Percentiles rank a stretch among this genome's conserved stretches.
phyloP scores from a whole-genome alignment of 768 basidiomycete genomes.

The Suillus sp. region DNA sequence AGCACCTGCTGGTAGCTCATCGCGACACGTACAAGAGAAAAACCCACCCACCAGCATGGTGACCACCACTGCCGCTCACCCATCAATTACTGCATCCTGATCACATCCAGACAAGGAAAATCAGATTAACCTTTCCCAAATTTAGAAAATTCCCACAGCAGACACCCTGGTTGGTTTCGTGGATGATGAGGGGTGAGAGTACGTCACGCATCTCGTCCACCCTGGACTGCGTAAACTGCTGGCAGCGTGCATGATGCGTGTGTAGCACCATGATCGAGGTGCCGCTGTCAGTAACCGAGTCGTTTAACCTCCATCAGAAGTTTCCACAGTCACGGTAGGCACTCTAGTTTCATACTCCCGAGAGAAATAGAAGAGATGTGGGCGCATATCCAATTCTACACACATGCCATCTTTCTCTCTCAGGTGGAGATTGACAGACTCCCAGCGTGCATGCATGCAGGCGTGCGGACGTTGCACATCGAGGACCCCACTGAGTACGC shows the following conservation, averaged over 20 bases:
- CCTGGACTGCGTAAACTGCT: background rate
- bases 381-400: background rate
- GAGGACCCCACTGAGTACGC: background rate
- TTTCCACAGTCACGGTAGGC: background rate
- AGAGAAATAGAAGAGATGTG: background rate
- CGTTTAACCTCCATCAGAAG: background rate
- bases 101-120: background rate
- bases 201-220: background rate
- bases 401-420: background rate
- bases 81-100: background rate
- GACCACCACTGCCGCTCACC: background rate
- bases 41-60: background rate
- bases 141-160: background rate
- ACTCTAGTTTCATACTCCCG: background rate
- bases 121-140: constrained; percentile 1
- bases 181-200: background rate
- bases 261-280: background rate
- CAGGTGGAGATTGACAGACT: background rate
- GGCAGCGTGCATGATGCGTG: background rate
- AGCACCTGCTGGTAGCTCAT: background rate
- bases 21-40: background rate
- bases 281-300: background rate
- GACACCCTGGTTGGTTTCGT: background rate
- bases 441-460: background rate
- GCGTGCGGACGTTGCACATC: background rate